These are phyloP conservation scores for Aspergillus sclerotiicarbonarius DNA, from an alignment of 495 filamentous ascomycete species.

Conservation along the genomic window DNA sequence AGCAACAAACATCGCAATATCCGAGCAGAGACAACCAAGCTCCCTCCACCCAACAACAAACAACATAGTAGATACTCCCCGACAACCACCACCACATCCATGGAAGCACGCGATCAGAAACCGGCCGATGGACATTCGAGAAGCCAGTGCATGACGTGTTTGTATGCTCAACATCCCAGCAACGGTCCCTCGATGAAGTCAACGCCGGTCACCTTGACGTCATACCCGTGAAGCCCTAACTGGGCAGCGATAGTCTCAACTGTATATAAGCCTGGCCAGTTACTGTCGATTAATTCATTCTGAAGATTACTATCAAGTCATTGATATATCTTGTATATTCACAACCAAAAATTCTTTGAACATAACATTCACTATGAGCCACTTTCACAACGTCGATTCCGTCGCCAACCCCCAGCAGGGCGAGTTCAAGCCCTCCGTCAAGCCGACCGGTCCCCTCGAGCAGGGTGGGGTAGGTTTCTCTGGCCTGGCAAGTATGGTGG, in stretches of 20 bases:
- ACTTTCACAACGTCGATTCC: constrained; percentile 54
- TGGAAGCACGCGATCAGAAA: not conserved
- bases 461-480: constrained; percentile 52
- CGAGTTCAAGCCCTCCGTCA: constrained; percentile 47
- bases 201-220: constrained; percentile 24
- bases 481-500: not conserved
- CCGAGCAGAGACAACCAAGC: too few species aligned
- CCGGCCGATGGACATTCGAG: not conserved
- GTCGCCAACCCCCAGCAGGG: constrained; percentile 52
- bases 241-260: not conserved
- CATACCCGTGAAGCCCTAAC: constrained; percentile 10
- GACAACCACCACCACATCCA: not conserved
- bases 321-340: not conserved
- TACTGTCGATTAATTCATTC: not conserved
- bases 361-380: constrained; percentile 47
- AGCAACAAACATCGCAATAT: too few species aligned
- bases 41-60: too few species aligned
- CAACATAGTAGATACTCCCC: not conserved
- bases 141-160: not conserved
- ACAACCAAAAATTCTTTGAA: not conserved
- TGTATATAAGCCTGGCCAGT: not conserved
- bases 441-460: constrained; percentile 24
- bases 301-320: too few species aligned
- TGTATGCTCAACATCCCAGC: not conserved
- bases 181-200: constrained; percentile 20